Evolutionary conservation across 495 filamentous ascomycete species (phyloP), one percentile per base, ranked within the genome.

Genomic region (Oidiodendron maius): DNA sequence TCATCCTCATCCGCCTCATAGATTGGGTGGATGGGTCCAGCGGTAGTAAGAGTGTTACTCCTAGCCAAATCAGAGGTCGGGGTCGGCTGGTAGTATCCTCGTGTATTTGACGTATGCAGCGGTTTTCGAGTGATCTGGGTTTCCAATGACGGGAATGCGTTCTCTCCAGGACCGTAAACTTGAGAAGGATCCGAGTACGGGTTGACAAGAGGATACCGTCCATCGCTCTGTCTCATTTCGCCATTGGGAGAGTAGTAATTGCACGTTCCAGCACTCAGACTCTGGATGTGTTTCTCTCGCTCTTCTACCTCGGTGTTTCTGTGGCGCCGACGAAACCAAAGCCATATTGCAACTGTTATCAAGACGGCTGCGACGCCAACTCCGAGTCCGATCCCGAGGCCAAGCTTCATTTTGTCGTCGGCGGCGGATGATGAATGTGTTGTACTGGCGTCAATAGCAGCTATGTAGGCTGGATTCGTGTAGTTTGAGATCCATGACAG

Each of bases 341-440:
- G 70, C 58, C 68, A 81, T 21, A 80, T 60, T 2, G 77, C 40
- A 3, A 78, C 52, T 2, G 79, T 57, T 0, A 65, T 60, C 3
- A 81, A 54, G 5, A 82, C 60, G 2, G 80, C 70, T 3, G 78
- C 67, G 3, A 84, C 60, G 1, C 84, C 84, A 17, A 94, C 25
- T 5, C 83, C 84, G 1, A 96, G 51, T 0, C 91, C 89, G n/a
- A 81, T 72, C 5, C 87, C 89, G 0, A 95, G 70, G 6, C 81
- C 84, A 13, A 76, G 70, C 45, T 83, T 79, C 53, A 34, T 54
- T n/a, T 45, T n/a, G 10, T 44, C 49, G 12, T 42, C 48, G 12
- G 44, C 44, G 12, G 35, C 26, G n/a, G 43, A 16, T 2, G 40
- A 45, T 3, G 39, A 28, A 17, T 17, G 34, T 15, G 15, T 23